These are phyloP conservation scores for Helicostylum pulchrum DNA, from an alignment of 192 early-diverging fungal genomes.

Conservation along the genomic window DNA sequence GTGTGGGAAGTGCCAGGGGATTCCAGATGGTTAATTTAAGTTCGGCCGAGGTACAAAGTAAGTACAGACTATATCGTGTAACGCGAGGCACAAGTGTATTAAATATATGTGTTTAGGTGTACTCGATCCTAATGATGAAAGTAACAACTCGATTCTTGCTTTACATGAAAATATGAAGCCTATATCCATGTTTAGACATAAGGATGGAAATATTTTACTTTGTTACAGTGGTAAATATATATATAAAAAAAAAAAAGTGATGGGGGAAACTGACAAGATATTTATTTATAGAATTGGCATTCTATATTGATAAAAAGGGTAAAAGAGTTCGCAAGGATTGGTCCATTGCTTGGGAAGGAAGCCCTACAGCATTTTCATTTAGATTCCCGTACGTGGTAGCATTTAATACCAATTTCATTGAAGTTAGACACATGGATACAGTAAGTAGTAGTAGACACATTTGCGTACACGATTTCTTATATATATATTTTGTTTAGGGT, in stretches of 20 bases:
- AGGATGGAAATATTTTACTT: constrained; percentile 76
- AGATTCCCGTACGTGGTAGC: constrained; percentile 85
- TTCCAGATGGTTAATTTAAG: constrained; percentile 91
- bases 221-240: constrained; percentile 81
- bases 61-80: not conserved
- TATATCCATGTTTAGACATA: constrained; percentile 78
- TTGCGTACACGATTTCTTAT: not conserved
- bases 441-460: constrained; percentile 34
- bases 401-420: constrained; percentile 88
- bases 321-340: constrained; percentile 68
- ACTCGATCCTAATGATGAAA: constrained; percentile 79
- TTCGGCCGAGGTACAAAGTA: constrained; percentile 74
- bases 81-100: not conserved
- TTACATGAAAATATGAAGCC: constrained; percentile 77
- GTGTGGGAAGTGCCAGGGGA: constrained; percentile 87
- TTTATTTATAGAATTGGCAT: constrained; percentile 71
- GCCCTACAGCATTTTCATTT: constrained; percentile 79
- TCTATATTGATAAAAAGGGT: constrained; percentile 89
- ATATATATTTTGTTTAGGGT: constrained; percentile 6
- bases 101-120: constrained; percentile 44
- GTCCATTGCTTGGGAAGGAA: constrained; percentile 86
- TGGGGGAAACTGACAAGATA: not conserved
- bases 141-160: constrained; percentile 66
- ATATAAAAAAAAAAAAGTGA: not conserved
- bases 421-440: constrained; percentile 81